These are phyloP conservation scores for Tulasnella sp. DNA, from an alignment of 768 basidiomycete genomes.

Conservation along the genomic window DNA sequence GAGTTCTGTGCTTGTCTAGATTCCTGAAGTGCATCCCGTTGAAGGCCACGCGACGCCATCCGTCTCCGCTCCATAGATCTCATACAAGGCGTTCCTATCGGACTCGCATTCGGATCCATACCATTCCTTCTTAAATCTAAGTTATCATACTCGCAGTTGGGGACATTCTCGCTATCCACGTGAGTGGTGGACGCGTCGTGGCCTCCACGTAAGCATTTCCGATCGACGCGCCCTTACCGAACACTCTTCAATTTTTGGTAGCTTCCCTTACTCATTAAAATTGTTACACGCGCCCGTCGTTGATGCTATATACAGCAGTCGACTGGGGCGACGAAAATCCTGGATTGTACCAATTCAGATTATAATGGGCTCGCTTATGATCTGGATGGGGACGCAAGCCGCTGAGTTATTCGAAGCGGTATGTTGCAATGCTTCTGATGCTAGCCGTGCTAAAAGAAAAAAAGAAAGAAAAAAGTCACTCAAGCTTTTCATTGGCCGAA, in stretches of 20 bases:
- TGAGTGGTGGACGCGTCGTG: background rate
- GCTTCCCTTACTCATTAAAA: slow-evolving; percentile 82
- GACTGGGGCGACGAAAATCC: slow-evolving; percentile 87
- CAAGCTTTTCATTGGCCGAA: slow-evolving; percentile 33
- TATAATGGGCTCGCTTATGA: slow-evolving; percentile 63
- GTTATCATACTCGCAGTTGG: slow-evolving; percentile 93
- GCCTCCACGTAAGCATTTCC: slow-evolving; percentile 21
- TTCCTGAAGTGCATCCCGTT: too few relatives aligned
- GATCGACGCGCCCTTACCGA: background rate
- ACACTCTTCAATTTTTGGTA: slow-evolving; percentile 30
- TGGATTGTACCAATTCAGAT: slow-evolving; percentile 99
- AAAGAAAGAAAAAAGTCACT: too few relatives aligned
- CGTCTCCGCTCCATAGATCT: too few relatives aligned
- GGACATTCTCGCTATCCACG: slow-evolving; percentile 81
- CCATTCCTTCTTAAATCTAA: slow-evolving; percentile 94
- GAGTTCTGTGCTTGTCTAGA: too few relatives aligned
- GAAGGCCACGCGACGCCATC: background rate
- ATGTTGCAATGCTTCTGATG: slow-evolving; percentile 17
- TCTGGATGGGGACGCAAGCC: slow-evolving; percentile 31
- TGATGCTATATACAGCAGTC: slow-evolving; percentile 74
- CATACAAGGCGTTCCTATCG: slow-evolving; percentile 81
- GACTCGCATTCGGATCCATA: slow-evolving; percentile 54
- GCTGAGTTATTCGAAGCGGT: slow-evolving; percentile 30
- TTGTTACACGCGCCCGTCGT: slow-evolving; percentile 96
- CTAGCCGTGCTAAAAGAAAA: too few relatives aligned